Percentiles rank a stretch among this genome's conserved stretches.
Evolutionary conservation across 768 basidiomycete genomes (phyloP).

Genomic region (Lactarius evosmus): DNA sequence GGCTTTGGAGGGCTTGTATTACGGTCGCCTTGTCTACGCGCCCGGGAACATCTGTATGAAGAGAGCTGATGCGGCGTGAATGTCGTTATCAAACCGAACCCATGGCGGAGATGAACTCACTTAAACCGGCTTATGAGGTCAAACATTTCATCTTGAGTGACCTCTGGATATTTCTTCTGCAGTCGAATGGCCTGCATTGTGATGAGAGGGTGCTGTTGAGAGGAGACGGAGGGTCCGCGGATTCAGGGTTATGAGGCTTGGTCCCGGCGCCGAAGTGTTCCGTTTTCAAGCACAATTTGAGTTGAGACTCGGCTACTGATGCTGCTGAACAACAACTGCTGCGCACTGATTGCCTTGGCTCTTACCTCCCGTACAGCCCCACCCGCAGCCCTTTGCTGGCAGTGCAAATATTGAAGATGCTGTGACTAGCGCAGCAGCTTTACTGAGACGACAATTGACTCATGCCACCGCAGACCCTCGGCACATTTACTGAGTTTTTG

Average conservation of each 20-base stretch:
- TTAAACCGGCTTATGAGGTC: constrained; percentile 94
- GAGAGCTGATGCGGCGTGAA: constrained; percentile 45
- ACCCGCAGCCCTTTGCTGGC: neutral
- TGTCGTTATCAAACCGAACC: constrained; percentile 24
- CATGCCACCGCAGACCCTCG: neutral
- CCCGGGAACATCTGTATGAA: constrained; percentile 77
- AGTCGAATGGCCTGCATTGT: constrained; percentile 80
- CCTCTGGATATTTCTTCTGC: constrained; percentile 89
- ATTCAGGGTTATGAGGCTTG: constrained; percentile 9
- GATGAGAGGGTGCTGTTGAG: constrained; percentile 7
- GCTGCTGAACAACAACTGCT: neutral
- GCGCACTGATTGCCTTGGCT: neutral
- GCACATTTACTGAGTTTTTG: no score
- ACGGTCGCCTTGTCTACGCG: constrained; percentile 80
- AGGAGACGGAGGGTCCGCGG: constrained; percentile 4
- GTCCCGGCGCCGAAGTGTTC: neutral
- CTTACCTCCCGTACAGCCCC: neutral
- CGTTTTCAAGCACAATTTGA: neutral
- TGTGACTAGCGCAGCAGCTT: neutral
- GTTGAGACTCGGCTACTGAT: neutral
- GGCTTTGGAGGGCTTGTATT: constrained; percentile 70
- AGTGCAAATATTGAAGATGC: neutral
- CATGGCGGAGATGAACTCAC: constrained; percentile 47
- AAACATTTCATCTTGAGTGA: constrained; percentile 91
- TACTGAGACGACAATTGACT: neutral